These are phyloP conservation scores for Diaporthe batatas DNA, from an alignment of 2,329 filamentous ascomycete species.

Conservation along the genomic window DNA sequence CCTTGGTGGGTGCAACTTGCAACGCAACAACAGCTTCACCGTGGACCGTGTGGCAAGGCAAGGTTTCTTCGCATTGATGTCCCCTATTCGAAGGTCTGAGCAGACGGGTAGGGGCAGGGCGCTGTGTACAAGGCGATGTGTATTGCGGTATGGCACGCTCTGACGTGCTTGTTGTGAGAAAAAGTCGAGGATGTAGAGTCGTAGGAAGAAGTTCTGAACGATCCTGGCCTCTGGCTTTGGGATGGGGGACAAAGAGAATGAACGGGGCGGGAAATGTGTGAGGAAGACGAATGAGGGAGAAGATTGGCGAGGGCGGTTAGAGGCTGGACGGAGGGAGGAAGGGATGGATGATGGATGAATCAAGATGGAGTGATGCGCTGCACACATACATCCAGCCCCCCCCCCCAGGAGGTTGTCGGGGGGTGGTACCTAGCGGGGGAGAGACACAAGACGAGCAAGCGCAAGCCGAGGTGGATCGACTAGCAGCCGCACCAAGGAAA, in stretches of 20 bases:
- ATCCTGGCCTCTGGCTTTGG: neutral
- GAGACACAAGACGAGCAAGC: conserved; percentile 1
- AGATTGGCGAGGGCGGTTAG: conserved; percentile 37
- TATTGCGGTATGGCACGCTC: neutral
- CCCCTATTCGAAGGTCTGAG: conserved; percentile 3
- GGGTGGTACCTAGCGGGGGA: neutral
- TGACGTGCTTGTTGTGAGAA: neutral
- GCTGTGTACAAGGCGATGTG: neutral
- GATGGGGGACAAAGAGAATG: conserved; percentile 1
- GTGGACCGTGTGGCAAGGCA: conserved; percentile 1
- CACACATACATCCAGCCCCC: conserved; percentile 24
- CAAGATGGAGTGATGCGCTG: conserved; percentile 10
- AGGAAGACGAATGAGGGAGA: conserved; percentile 34
- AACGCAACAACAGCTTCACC: conserved; percentile 13
- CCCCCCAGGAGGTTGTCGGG: too few species aligned
- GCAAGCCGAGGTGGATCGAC: conserved; percentile 24
- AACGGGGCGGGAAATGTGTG: neutral
- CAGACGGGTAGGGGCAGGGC: neutral
- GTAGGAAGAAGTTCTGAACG: neutral
- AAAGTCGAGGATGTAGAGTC: neutral
- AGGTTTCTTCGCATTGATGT: conserved; percentile 22
- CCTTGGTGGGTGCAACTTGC: neutral
- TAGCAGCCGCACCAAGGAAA: conserved; percentile 34
- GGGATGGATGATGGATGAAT: conserved; percentile 10
- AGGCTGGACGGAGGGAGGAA: conserved; percentile 22